Base-by-base conservation (phyloP, 108 stramenopile species). In the Parmales sp. region DNA sequence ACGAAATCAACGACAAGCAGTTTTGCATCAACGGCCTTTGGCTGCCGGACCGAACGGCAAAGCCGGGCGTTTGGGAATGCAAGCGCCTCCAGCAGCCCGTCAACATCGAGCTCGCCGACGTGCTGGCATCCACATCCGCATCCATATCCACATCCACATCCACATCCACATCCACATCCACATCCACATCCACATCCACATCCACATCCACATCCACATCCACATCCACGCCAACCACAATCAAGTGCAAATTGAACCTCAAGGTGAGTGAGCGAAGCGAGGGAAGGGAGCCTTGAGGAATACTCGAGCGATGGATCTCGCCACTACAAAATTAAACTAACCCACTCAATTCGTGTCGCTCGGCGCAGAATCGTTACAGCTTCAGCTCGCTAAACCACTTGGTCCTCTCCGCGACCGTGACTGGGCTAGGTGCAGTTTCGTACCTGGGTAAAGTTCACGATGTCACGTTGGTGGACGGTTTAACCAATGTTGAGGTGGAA, bases 21-120 rank as follows among this genome's bases (percentile, higher is more conserved):
- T 97, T 97, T 71, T 93, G 92, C 71, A 86, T 92, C 67, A 97
- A 97, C 72, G 96, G 96, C 19, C 80, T 97, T 68, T 84, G 89
- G 43, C 78, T 80, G 36, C 94, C 94, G 0, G 94, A 95, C 45
- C 76, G 93, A 34, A 49, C 78, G 37, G 89, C 92, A 39, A 93
- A 95, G 72, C 96, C 96, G 16, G 88, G 79, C 65, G 86, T 93
- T 65, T 39, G 67, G 31, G 96, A 95, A 79, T 79, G 86, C 19
- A 93, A 92, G 72, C 85, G 83, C 65, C 72, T 94, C 45, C 83
- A 83, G 48, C 90, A 90, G 65, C 93, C 94, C 8, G 87, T 91
- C 26, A 72, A 69, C 22, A 50, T 82, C 38, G 51, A 64, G 41
- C 29, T 63, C 25, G 22, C 7, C 9, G 23, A 18, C 6, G 9